These are phyloP conservation scores for Harringtonia aguacate DNA, from an alignment of 2,329 filamentous ascomycete species.

Conservation along the genomic window DNA sequence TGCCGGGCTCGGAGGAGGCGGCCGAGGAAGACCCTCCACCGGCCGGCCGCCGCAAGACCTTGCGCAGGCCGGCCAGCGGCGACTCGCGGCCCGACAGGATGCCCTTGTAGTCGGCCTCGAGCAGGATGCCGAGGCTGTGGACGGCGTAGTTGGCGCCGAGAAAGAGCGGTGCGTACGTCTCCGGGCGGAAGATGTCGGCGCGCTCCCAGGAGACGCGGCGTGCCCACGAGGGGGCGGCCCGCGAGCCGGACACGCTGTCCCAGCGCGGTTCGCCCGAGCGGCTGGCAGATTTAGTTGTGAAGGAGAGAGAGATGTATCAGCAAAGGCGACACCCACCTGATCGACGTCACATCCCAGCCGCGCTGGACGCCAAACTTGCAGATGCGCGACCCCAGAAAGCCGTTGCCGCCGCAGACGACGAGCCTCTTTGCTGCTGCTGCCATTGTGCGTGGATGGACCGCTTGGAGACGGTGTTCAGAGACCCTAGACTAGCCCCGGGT, in stretches of 20 bases:
- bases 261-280: conserved; percentile 85
- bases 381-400: conserved; percentile 80
- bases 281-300: conserved; percentile 31
- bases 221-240: conserved; percentile 68
- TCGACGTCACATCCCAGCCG: conserved; percentile 85
- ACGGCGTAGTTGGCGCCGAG: conserved; percentile 74
- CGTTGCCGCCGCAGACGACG: conserved; percentile 87
- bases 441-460: conserved; percentile 21
- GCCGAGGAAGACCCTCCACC: conserved; percentile 15
- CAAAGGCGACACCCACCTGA: conserved; percentile 52
- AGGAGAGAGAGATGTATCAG: not conserved
- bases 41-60: conserved; percentile 58
- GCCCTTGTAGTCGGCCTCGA: conserved; percentile 97
- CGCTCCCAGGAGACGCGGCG: conserved; percentile 76
- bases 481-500: too few species aligned
- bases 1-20: not conserved
- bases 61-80: conserved; percentile 64
- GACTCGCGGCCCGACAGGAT: conserved; percentile 76
- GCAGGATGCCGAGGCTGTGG: conserved; percentile 89
- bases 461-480: too few species aligned
- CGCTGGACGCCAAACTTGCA: conserved; percentile 79
- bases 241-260: conserved; percentile 64
- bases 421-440: conserved; percentile 58
- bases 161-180: conserved; percentile 68
- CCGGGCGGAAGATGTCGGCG: conserved; percentile 76